These are phyloP conservation scores for Cystodermella granulosa DNA, from an alignment of 1,284 basidiomycete genomes.

Conservation along the genomic window DNA sequence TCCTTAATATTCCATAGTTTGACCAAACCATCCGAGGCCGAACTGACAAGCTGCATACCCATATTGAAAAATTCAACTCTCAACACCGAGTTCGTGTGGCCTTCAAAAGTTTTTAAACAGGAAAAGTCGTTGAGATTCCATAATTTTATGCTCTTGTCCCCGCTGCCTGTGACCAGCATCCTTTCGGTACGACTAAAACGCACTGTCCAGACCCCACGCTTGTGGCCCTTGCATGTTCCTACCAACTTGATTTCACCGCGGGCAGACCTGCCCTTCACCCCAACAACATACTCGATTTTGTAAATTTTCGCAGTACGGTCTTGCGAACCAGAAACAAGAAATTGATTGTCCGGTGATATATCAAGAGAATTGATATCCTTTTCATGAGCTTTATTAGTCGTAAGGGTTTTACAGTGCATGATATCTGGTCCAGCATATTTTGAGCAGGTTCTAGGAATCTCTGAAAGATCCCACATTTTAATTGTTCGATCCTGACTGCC, in stretches of 20 bases:
- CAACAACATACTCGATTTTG: constrained; percentile 58
- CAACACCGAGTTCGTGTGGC: constrained; percentile 95
- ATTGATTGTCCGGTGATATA: constrained; percentile 82
- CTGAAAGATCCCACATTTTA: constrained; percentile 93
- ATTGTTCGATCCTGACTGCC: constrained; percentile 96
- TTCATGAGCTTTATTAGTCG: constrained; percentile 92
- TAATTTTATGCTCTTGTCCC: constrained; percentile 89
- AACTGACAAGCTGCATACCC: constrained; percentile 83
- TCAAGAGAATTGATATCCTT: constrained; percentile 99
- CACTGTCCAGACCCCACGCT: constrained; percentile 93
- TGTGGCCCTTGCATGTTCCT: constrained; percentile 92
- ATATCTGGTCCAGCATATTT: constrained; percentile 23
- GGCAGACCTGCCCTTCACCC: constrained; percentile 38
- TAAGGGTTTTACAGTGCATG: constrained; percentile 68
- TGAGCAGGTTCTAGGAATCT: constrained; percentile 35
- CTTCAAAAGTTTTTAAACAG: constrained; percentile 93
- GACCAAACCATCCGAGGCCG: constrained; percentile 89
- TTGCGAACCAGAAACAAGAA: constrained; percentile 92
- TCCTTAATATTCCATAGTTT: constrained; percentile 93
- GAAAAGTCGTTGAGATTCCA: constrained; percentile 92
- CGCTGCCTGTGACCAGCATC: constrained; percentile 87
- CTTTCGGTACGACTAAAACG: constrained; percentile 81
- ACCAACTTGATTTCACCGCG: constrained; percentile 71
- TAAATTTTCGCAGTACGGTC: constrained; percentile 93
- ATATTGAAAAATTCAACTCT: constrained; percentile 82